These are phyloP conservation scores for Camillea tinctor DNA, from an alignment of 2,329 filamentous ascomycete genomes.

Conservation along the genomic window DNA sequence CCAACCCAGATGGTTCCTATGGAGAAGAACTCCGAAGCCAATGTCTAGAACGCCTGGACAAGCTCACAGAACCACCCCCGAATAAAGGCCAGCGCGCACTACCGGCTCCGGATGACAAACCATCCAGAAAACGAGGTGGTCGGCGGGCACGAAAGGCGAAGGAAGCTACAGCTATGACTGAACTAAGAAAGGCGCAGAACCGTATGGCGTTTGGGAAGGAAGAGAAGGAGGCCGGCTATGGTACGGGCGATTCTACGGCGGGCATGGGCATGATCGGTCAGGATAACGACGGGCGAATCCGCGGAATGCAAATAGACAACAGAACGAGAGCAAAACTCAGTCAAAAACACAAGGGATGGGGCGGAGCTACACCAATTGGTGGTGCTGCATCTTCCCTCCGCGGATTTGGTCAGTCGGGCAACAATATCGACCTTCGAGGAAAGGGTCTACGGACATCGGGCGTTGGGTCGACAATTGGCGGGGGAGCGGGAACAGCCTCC, in stretches of 20 bases:
- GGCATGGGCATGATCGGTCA: constrained; percentile 96
- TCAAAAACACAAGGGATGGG: constrained; percentile 96
- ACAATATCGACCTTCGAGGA: constrained; percentile 68
- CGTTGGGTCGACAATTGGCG: constrained; percentile 69
- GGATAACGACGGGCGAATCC: constrained; percentile 82
- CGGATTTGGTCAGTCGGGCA: constrained; percentile 67
- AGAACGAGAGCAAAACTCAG: constrained; percentile 90
- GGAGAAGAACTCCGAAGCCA: constrained; percentile 80
- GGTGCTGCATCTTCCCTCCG: constrained; percentile 79
- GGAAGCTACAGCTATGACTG: constrained; percentile 95
- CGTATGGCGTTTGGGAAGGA: constrained; percentile 94
- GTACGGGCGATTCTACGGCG: constrained; percentile 77
- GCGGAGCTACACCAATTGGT: constrained; percentile 62
- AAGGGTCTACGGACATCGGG: constrained; percentile 80
- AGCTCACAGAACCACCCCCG: constrained; percentile 85
- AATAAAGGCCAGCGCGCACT: constrained; percentile 86
- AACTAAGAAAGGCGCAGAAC: constrained; percentile 93
- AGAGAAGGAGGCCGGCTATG: constrained; percentile 90
- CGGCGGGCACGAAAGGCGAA: constrained; percentile 89
- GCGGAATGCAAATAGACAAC: constrained; percentile 85
- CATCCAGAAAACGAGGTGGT: constrained; percentile 86
- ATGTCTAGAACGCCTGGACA: constrained; percentile 83
- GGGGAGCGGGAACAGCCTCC: constrained; percentile 72
- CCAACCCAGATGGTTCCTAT: constrained; percentile 75
- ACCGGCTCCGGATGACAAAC: constrained; percentile 93